These are phyloP conservation scores for Saksenaea vasiformis DNA, from an alignment of 371 early-diverging fungal genomes.

Conservation along the genomic window DNA sequence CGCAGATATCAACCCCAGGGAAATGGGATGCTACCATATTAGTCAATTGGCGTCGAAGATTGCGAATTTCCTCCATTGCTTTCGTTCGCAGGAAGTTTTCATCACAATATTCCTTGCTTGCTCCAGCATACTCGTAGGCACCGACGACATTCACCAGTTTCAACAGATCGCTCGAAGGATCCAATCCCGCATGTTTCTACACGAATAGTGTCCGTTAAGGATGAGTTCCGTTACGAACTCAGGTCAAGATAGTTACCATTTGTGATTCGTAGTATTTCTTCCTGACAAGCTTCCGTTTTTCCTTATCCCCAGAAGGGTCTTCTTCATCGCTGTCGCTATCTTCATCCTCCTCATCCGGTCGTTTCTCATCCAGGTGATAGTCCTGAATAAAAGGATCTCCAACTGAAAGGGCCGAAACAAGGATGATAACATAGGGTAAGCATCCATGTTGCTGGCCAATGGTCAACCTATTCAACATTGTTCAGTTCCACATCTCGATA, in stretches of 20 bases:
- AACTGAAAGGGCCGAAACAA: constrained; percentile 90
- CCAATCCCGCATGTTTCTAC: constrained; percentile 67
- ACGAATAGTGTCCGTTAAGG: constrained; percentile 1
- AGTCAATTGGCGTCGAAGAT: constrained; percentile 86
- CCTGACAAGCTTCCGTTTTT: constrained; percentile 44
- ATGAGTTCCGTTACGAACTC: not conserved
- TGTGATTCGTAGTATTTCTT: constrained; percentile 57
- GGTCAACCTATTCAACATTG: constrained; percentile 62
- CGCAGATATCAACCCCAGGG: constrained; percentile 53
- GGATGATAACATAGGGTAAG: constrained; percentile 83
- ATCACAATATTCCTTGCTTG: constrained; percentile 72
- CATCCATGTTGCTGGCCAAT: constrained; percentile 83
- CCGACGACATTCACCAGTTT: constrained; percentile 84
- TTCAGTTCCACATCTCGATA: not conserved
- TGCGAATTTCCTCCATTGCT: constrained; percentile 92
- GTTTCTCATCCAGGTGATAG: constrained; percentile 54
- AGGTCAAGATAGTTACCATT: constrained; percentile 24
- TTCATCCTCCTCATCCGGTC: constrained; percentile 46
- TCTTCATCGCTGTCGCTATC: constrained; percentile 46
- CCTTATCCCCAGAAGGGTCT: constrained; percentile 47
- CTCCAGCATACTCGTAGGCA: constrained; percentile 85
- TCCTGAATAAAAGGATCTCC: constrained; percentile 90
- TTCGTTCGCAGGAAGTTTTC: constrained; percentile 85
- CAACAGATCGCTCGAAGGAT: constrained; percentile 83
- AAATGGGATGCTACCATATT: constrained; percentile 73